A percentile compares a stretch with the other conserved stretches of the same genome.
These are phyloP conservation scores for Sistotremastrum niveocremeum DNA, from an alignment of 768 basidiomycete genomes.

Conservation along the genomic window DNA sequence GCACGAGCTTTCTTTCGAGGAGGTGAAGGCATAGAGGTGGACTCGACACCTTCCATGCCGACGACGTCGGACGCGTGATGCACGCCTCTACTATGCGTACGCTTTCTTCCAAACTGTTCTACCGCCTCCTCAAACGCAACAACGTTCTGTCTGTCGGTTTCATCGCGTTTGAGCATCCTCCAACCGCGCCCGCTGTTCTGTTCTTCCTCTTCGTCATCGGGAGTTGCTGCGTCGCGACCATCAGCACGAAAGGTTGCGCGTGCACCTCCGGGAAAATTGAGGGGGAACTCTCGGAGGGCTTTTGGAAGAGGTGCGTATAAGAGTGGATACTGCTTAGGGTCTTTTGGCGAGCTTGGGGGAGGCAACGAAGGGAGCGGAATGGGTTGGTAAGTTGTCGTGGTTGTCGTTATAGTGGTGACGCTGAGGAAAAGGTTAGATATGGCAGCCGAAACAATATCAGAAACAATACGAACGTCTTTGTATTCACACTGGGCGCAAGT, in stretches of 20 bases:
- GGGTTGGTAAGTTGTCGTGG: slow-evolving; percentile 83
- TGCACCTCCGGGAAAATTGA: slow-evolving; percentile 70
- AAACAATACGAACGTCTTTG: slow-evolving; percentile 52
- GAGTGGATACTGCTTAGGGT: slow-evolving; percentile 70
- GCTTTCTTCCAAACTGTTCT: slow-evolving; percentile 60
- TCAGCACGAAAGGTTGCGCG: slow-evolving; percentile 64
- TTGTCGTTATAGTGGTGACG: slow-evolving; percentile 84
- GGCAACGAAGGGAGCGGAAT: slow-evolving; percentile 69
- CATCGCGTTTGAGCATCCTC: slow-evolving; percentile 61
- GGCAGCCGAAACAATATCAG: slow-evolving; percentile 8
- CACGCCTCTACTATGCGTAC: slow-evolving; percentile 26
- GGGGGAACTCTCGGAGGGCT: slow-evolving; percentile 59
- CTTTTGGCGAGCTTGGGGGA: slow-evolving; percentile 54
- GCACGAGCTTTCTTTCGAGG: slow-evolving; percentile 70
- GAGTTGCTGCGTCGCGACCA: slow-evolving; percentile 45
- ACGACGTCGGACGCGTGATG: neutral
- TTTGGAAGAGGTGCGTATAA: slow-evolving; percentile 61
- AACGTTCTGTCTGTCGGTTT: slow-evolving; percentile 33
- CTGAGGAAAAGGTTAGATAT: slow-evolving; percentile 23
- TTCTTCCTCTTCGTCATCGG: slow-evolving; percentile 62
- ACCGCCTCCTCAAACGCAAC: slow-evolving; percentile 69
- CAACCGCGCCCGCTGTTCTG: slow-evolving; percentile 55
- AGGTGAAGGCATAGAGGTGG: slow-evolving; percentile 39
- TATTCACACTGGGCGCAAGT: slow-evolving; percentile 72
- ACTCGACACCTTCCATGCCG: slow-evolving; percentile 64